A percentile compares a stretch with the other conserved stretches of the same genome.
phyloP scores from a whole-genome alignment of 495 filamentous ascomycete species.

The Daldinia childiae region DNA sequence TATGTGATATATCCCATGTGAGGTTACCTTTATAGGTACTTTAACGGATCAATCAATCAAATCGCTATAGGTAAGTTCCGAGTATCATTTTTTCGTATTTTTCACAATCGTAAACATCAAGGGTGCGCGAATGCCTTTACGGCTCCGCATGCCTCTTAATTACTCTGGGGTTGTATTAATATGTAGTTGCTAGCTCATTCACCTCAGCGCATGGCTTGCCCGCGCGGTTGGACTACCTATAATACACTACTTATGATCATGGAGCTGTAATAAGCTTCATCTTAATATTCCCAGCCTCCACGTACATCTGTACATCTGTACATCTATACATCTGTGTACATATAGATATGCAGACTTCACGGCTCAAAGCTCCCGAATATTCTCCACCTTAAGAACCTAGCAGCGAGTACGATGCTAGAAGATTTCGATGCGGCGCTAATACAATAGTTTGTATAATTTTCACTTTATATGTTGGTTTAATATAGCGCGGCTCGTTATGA shows the following conservation, averaged over 20 bases:
- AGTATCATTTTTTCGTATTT: conserved; percentile 22
- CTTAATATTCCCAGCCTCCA: conserved; percentile 25
- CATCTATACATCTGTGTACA: no score
- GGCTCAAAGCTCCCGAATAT: conserved; percentile 29
- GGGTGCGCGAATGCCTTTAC: conserved; percentile 8
- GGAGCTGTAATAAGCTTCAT: conserved; percentile 41
- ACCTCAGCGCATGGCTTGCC: conserved; percentile 14
- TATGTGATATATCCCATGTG: neutral
- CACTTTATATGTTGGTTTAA: neutral
- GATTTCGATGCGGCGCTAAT: conserved; percentile 7
- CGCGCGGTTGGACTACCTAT: conserved; percentile 22
- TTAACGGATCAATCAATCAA: no score
- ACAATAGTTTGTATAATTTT: conserved; percentile 22
- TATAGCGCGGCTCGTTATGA: conserved; percentile 30
- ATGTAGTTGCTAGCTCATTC: conserved; percentile 16
- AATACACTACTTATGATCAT: conserved; percentile 25
- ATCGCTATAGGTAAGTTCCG: neutral
- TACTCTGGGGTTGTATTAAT: conserved; percentile 1
- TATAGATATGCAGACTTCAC: conserved; percentile 1
- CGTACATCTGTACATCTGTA: no score
- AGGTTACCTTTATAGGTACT: neutral
- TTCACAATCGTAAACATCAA: conserved; percentile 12
- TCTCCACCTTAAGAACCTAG: conserved; percentile 26
- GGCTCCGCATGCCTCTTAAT: neutral
- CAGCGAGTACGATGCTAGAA: neutral